phyloP scores from a whole-genome alignment of 352 stramenopile species.

The Aphanomyces cochlioides region DNA sequence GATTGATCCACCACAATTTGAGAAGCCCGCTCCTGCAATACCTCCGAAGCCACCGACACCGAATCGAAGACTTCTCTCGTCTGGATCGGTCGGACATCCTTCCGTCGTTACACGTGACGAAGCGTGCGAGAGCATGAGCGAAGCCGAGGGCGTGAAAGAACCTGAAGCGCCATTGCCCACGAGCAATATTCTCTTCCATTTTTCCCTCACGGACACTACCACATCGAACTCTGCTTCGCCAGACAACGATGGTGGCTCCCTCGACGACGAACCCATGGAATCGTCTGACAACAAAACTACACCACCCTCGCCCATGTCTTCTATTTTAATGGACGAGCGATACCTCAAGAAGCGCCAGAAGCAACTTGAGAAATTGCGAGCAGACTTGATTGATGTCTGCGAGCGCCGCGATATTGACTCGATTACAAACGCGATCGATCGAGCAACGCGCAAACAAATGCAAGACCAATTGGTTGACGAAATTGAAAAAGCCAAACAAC shows the following conservation, averaged over 20 bases:
- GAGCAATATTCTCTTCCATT: slow-evolving; percentile 7
- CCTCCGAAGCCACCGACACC: not conserved
- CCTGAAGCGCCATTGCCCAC: not conserved
- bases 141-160: slow-evolving; percentile 36
- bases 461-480: slow-evolving; percentile 55
- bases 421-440: slow-evolving; percentile 61
- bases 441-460: slow-evolving; percentile 75
- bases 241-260: slow-evolving; percentile 39
- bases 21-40: not conserved
- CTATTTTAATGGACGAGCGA: slow-evolving; percentile 64
- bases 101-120: slow-evolving; percentile 56
- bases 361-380: slow-evolving; percentile 65
- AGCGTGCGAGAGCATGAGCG: slow-evolving; percentile 76
- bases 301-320: not conserved
- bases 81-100: not conserved
- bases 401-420: slow-evolving; percentile 40
- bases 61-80: not conserved
- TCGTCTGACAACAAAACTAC: slow-evolving; percentile 29
- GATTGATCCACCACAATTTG: not conserved
- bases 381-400: slow-evolving; percentile 44
- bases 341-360: slow-evolving; percentile 74
- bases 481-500: slow-evolving; percentile 41
- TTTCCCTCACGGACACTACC: slow-evolving; percentile 15
- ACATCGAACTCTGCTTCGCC: not conserved
- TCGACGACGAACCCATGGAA: slow-evolving; percentile 32